Base-by-base conservation (phyloP, 139 green algal species). In the Raphidocelis subcapitata region DNA sequence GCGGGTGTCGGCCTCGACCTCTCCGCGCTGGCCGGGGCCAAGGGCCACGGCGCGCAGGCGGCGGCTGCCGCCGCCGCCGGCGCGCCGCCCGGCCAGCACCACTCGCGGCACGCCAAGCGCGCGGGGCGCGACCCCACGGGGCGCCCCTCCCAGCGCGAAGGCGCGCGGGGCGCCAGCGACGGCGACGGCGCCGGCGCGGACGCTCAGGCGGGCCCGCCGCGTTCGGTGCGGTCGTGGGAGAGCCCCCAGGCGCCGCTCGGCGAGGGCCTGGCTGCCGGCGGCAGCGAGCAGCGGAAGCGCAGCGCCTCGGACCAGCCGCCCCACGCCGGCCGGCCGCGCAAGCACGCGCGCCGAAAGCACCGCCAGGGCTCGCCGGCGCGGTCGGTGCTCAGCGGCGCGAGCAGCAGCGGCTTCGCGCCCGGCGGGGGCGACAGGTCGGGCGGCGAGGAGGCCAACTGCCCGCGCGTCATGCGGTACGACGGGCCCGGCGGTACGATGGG, bases 331-430 rank as follows among this genome's bases (percentile, higher is more conserved):
- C 46, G 65, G 12, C 63, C 62, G 5, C 72, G 71, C 62, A 84
- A 84, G 65, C 20, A 69, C 67, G 24, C 61, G 31, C 69, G 79
- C 32, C 44, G 35, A 33, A 72, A 77, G 51, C 74, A 82, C 75
- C 74, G 65, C 32, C 56, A 31, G n/a, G 59, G 62, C 65, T 76
- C 64, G 28, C 79, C 79, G 18, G 51, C 65, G 12, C 62, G 79
- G 52, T 76, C 62, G 5, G 79, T 85, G 2, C 74, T 69, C 65
- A 82, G 74, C 55, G 79, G 79, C 31, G 79, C 79, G n/a, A 80
- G 69, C 74, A 76, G 68, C 70, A 79, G 69, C 24, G 79, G 79
- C 57, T 85, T 82, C 65, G 74, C 82, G 4, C n/a, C n/a, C n/a
- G 51, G 70, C 32, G 79, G 65, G 1, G 72, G 75, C 26, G 75